A percentile compares a stretch with the other conserved stretches of the same genome.
phyloP scores from a whole-genome alignment of 441 rosid species.

The Adansonia madagascariensis region DNA sequence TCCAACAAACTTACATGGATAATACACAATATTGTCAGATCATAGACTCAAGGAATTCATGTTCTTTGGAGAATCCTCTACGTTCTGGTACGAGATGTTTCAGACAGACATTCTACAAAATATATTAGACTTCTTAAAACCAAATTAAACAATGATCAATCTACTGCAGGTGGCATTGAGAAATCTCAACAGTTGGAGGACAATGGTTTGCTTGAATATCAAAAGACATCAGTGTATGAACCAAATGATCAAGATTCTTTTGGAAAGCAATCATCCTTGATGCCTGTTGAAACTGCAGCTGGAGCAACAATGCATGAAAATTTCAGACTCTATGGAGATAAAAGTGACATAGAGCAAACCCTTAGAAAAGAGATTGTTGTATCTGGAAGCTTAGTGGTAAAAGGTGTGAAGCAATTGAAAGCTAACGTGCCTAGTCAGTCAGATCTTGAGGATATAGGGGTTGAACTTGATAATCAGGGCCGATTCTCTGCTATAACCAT shows the following conservation, averaged over 20 bases:
- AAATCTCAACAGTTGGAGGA: constrained; percentile 38
- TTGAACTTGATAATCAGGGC: constrained; percentile 39
- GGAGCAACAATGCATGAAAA: constrained; percentile 31
- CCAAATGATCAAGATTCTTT: constrained; percentile 38
- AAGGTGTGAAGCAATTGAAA: constrained; percentile 40
- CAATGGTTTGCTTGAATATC: constrained; percentile 32
- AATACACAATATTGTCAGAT: constrained; percentile 32
- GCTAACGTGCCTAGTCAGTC: constrained; percentile 41
- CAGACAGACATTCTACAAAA: not conserved
- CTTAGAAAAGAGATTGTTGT: constrained; percentile 41
- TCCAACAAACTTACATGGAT: constrained; percentile 51
- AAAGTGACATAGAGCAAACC: constrained; percentile 30
- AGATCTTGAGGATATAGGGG: constrained; percentile 41
- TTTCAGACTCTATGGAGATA: constrained; percentile 30
- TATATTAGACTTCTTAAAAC: not conserved
- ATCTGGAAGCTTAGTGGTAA: constrained; percentile 38
- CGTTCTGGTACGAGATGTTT: not conserved
- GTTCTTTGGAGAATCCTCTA: not conserved
- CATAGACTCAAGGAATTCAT: constrained; percentile 32
- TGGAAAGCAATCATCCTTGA: constrained; percentile 21
- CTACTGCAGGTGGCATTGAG: constrained; percentile 31
- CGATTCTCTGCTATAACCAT: constrained; percentile 43
- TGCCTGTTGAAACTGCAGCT: constrained; percentile 35
- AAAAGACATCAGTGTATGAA: constrained; percentile 28
- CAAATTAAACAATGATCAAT: not conserved